Evolutionary conservation across 257 asterid genomes (phyloP).

Genomic region (Gentiana straminea): DNA sequence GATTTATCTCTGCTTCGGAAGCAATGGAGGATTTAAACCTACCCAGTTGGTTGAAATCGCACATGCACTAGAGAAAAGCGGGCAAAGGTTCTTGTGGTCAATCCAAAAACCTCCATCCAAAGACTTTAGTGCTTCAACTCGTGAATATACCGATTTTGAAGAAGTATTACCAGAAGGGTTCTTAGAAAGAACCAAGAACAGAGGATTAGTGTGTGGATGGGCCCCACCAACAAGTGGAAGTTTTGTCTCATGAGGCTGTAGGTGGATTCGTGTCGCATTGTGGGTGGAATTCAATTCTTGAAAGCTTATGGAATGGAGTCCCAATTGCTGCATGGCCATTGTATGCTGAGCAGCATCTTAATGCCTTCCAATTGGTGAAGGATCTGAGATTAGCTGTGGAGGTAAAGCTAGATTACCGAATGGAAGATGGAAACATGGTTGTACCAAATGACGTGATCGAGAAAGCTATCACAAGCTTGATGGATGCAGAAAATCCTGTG

Average conservation of each 20-base stretch:
- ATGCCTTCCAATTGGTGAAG: neutral
- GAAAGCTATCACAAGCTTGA: neutral
- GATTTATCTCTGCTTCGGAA: too few species aligned
- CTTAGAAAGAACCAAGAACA: neutral
- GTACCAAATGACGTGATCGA: neutral
- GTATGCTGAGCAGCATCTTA: neutral
- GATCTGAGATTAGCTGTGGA: neutral
- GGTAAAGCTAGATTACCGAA: too few species aligned
- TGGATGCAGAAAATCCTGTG: neutral
- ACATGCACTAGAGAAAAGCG: slow-evolving; percentile 2
- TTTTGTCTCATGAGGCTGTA: neutral
- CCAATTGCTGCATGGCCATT: neutral
- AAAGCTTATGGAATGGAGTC: neutral
- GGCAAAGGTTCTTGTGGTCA: neutral
- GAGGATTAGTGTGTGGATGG: too few species aligned
- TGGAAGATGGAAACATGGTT: too few species aligned
- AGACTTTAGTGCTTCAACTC: neutral
- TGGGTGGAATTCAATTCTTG: too few species aligned
- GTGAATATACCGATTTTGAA: neutral
- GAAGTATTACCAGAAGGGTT: neutral
- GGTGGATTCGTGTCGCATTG: too few species aligned
- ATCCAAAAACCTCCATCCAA: neutral
- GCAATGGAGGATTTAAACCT: neutral
- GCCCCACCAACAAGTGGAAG: neutral
- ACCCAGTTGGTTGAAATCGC: slow-evolving; percentile 5